These are phyloP conservation scores for Fusarium nanum DNA, from an alignment of 2,329 filamentous ascomycete genomes.

Conservation along the genomic window DNA sequence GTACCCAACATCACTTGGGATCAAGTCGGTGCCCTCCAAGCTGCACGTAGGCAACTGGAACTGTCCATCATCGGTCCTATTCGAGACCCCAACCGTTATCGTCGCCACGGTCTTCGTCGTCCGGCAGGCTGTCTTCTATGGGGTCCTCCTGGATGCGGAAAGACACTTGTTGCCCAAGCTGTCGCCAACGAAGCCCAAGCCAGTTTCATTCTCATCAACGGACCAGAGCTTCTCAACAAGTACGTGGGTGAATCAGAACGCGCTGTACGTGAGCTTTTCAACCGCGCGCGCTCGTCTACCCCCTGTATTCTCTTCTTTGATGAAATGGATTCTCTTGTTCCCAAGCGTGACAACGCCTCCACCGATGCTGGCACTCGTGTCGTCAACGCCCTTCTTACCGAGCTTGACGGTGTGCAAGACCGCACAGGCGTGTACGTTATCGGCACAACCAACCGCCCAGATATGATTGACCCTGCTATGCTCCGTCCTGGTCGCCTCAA, in stretches of 20 bases:
- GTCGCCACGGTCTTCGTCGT: constrained; percentile 79
- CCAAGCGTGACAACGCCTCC: constrained; percentile 80
- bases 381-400: constrained; percentile 93
- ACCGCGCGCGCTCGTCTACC: constrained; percentile 83
- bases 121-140: constrained; percentile 92
- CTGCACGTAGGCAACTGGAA: constrained; percentile 83
- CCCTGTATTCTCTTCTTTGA: constrained; percentile 99
- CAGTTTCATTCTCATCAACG: constrained; percentile 98
- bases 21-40: constrained; percentile 85
- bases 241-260: constrained; percentile 97
- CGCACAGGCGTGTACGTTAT: constrained; percentile 92
- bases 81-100: constrained; percentile 81
- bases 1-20: constrained; percentile 94
- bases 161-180: constrained; percentile 94
- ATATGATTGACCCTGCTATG: constrained; percentile 97
- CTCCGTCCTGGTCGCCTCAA: constrained; percentile 90
- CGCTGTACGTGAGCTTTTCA: constrained; percentile 91
- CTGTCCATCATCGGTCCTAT: constrained; percentile 93
- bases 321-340: constrained; percentile 92
- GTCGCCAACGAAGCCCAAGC: constrained; percentile 95
- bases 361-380: constrained; percentile 88
- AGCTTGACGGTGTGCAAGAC: constrained; percentile 86
- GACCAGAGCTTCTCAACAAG: constrained; percentile 95
- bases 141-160: constrained; percentile 96
- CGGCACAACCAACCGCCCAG: constrained; percentile 92